phyloP scores from a whole-genome alignment of 495 filamentous ascomycete genomes.

The Penicillium psychrofluorescens region DNA sequence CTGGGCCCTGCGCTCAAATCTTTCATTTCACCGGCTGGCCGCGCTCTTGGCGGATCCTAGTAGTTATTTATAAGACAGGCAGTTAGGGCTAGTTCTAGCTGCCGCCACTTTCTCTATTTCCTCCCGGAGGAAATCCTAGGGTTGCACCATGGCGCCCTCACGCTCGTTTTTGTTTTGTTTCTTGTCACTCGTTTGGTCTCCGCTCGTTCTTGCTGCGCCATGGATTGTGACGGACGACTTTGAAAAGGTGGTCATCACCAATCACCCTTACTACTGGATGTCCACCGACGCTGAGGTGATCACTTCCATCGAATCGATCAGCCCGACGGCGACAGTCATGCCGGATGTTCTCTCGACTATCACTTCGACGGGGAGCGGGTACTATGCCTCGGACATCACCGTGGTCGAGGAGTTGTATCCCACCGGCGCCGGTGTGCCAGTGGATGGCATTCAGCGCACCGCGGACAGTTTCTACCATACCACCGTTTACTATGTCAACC shows the following conservation, averaged over 20 bases:
- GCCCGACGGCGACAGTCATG: conserved; percentile 19
- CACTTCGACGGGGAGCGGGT: conserved; percentile 13
- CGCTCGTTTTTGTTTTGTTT: conserved; percentile 12
- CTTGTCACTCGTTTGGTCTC: conserved; percentile 15
- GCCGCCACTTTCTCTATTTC: no score
- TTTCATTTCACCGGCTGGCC: no score
- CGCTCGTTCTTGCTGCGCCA: conserved; percentile 18
- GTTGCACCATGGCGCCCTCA: conserved; percentile 12
- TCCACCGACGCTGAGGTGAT: not conserved
- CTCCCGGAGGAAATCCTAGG: no score
- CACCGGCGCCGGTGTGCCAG: conserved; percentile 12
- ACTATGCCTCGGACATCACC: conserved; percentile 16
- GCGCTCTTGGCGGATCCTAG: no score
- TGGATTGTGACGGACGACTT: conserved; percentile 28
- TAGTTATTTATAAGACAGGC: no score
- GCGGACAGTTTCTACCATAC: conserved; percentile 5
- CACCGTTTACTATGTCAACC: conserved; percentile 25
- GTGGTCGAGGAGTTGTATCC: conserved; percentile 29
- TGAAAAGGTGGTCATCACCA: conserved; percentile 8
- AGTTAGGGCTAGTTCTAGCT: no score
- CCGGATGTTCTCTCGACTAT: conserved; percentile 23
- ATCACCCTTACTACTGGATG: conserved; percentile 5
- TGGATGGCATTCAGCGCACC: conserved; percentile 4
- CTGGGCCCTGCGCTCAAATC: no score
- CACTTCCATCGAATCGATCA: conserved; percentile 14